Evolutionary conservation across 768 basidiomycete genomes (phyloP).

Genomic region (Boletus edulis): DNA sequence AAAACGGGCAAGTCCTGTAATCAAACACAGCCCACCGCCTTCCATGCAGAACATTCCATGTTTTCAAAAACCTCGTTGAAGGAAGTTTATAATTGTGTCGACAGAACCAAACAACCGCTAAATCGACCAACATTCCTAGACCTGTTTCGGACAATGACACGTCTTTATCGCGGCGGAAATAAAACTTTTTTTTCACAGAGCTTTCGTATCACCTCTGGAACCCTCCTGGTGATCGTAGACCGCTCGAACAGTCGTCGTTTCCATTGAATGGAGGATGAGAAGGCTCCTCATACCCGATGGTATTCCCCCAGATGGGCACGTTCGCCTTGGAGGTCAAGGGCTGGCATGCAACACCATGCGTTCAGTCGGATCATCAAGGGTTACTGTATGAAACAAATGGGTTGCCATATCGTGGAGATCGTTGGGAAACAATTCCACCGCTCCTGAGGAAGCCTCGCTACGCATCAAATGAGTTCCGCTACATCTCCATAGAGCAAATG

Average conservation of each 20-base stretch:
- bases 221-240: background rate
- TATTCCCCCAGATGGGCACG: background rate
- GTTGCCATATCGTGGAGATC: constrained; percentile 13
- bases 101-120: constrained; percentile 22
- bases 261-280: background rate
- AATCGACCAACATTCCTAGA: background rate
- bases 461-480: constrained; percentile 6
- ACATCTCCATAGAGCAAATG: constrained; percentile 2
- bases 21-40: constrained; percentile 16
- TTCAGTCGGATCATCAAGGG: constrained; percentile 3
- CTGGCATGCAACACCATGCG: background rate
- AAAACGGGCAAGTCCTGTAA: constrained; percentile 15
- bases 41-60: constrained; percentile 28
- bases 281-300: background rate
- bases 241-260: constrained; percentile 1
- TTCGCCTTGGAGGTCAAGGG: constrained; percentile 7
- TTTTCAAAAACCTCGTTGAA: background rate
- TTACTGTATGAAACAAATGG: background rate
- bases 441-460: background rate
- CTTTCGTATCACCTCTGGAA: background rate
- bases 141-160: background rate
- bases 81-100: constrained; percentile 16
- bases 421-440: background rate
- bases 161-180: constrained; percentile 16
- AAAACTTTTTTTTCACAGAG: background rate